phyloP scores from a whole-genome alignment of 2,329 filamentous ascomycete genomes.

The Verticillium albo-atrum region DNA sequence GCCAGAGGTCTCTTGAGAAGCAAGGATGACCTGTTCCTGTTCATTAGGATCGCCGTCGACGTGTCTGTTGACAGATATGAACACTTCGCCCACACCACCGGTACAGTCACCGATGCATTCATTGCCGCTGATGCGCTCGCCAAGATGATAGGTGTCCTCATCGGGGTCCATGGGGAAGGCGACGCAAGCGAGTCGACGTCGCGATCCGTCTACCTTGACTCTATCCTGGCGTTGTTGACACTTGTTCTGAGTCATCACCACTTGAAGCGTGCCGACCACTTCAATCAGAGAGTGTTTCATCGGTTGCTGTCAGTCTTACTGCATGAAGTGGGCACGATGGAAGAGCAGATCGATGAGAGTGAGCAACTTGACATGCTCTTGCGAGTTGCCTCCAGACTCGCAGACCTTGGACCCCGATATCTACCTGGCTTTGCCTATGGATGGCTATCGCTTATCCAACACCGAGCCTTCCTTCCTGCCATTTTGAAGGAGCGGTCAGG shows the following conservation, averaged over 20 bases:
- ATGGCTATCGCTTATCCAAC: constrained; percentile 79
- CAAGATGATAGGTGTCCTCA: constrained; percentile 71
- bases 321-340: constrained; percentile 62
- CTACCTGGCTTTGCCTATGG: constrained; percentile 80
- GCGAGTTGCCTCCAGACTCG: constrained; percentile 65
- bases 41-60: constrained; percentile 79
- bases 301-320: constrained; percentile 80
- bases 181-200: constrained; percentile 53
- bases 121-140: constrained; percentile 73
- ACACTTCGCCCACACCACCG: constrained; percentile 57
- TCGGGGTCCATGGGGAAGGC: constrained; percentile 64
- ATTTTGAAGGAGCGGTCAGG: constrained; percentile 65
- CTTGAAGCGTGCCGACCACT: constrained; percentile 70
- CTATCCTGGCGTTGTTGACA: constrained; percentile 70
- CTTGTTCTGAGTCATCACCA: constrained; percentile 84
- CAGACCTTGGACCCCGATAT: constrained; percentile 69
- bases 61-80: constrained; percentile 75
- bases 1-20: constrained; percentile 66
- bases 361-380: constrained; percentile 68
- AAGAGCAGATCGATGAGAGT: constrained; percentile 52
- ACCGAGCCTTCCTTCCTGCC: constrained; percentile 77
- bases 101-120: constrained; percentile 53
- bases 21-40: constrained; percentile 72
- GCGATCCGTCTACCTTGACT: constrained; percentile 70
- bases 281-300: constrained; percentile 89